These are phyloP conservation scores for Halophytophthora polymorphica DNA, from an alignment of 352 stramenopile genomes.

Conservation along the genomic window DNA sequence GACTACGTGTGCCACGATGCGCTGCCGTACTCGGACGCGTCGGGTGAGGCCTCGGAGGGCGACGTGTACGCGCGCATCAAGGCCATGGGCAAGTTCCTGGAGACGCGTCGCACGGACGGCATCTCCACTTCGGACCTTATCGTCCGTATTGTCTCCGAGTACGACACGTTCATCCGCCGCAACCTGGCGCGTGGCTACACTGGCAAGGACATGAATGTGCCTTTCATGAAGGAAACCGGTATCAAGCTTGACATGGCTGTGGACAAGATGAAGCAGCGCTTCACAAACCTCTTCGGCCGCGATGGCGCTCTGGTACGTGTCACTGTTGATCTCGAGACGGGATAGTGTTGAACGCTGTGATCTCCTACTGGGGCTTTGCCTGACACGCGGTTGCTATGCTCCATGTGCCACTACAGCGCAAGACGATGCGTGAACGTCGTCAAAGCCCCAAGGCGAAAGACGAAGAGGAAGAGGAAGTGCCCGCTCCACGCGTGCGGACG, in stretches of 20 bases:
- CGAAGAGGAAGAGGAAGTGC: too few relatives aligned
- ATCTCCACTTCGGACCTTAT: constrained; percentile 90
- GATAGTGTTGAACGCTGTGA: neutral
- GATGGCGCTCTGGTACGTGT: constrained; percentile 11
- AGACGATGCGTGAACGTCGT: neutral
- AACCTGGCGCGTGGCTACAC: constrained; percentile 88
- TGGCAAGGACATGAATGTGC: constrained; percentile 92
- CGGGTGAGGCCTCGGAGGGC: constrained; percentile 61
- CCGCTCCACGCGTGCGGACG: neutral
- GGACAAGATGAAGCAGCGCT: constrained; percentile 54
- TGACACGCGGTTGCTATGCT: neutral
- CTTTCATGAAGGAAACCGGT: constrained; percentile 84
- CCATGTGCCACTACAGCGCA: neutral
- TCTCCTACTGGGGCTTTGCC: neutral
- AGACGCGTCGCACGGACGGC: constrained; percentile 81
- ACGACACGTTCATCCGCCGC: constrained; percentile 90
- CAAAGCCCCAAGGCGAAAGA: neutral
- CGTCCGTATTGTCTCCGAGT: constrained; percentile 88
- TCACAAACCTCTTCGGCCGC: constrained; percentile 19
- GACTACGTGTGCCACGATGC: constrained; percentile 90
- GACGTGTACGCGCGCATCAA: constrained; percentile 89
- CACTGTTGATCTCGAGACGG: neutral
- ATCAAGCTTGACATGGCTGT: constrained; percentile 88
- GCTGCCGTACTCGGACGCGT: constrained; percentile 80
- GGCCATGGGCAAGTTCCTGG: constrained; percentile 81